Evolutionary conservation across 768 basidiomycete species (phyloP), one percentile per base, ranked within the genome.

Genomic region (Paxillus involutus): DNA sequence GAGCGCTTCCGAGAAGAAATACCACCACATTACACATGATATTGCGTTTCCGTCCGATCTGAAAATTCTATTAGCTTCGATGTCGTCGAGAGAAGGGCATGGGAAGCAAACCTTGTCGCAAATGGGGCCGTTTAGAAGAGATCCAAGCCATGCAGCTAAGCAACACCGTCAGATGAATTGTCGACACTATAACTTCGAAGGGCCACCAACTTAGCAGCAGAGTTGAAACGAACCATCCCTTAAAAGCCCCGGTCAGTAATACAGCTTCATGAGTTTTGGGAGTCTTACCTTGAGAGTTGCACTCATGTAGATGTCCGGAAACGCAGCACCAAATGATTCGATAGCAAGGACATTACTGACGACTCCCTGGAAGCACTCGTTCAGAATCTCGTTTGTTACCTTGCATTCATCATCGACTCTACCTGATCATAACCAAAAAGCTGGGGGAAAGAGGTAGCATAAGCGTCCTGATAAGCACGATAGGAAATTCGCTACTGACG

Each of bases 351-450:
- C 69, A 26, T 63, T 65, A 19, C 65, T 65, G 36, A 71, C 60
- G 40, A 70, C 70, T 6, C 67, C 68, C 70, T 68, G 48, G n/a
- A 40, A 17, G 35, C 9, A 51, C 2, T 2, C 14, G 21, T 44
- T 60, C 14, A 57, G 48, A 45, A 36, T n/a, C 45, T 30, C 19
- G 13, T 29, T 17, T 8, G 30, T n/a, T 3, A 7, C 11, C 12
- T 3, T 26, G 10, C 14, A 8, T n/a, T 32, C 39, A 5, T 30
- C 32, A 14, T 6, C 17, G 3, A 19, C 33, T 26, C 6, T 46
- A 66, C 67, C 55, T 69, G 70, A 35, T 65, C 70, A 48, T 71
- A 70, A 12, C 68, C 68, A 47, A 71, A 70, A 33, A 70, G 62
- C 68, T 71, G 32, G 32, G 30, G 43, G 30, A 37, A 44, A 40